These are phyloP conservation scores for Gilbertella persicaria DNA, from an alignment of 371 early-diverging fungal genomes.

Conservation along the genomic window DNA sequence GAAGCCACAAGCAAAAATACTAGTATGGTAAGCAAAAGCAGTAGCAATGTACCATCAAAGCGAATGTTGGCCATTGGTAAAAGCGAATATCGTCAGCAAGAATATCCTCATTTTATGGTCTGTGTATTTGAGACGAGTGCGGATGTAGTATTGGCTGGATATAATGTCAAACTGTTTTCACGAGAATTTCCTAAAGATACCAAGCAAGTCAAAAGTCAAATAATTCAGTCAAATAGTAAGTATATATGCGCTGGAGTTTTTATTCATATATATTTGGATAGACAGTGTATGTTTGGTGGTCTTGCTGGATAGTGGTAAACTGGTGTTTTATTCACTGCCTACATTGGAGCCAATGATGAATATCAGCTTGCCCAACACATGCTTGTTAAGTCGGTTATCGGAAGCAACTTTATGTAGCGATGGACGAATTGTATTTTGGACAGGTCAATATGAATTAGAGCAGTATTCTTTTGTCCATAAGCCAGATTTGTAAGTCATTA, in stretches of 20 bases:
- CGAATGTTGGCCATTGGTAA: slow-evolving; percentile 30
- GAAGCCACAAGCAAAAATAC: neutral
- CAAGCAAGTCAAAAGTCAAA: slow-evolving; percentile 23
- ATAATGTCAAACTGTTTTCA: slow-evolving; percentile 31
- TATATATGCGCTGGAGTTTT: neutral
- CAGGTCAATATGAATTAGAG: slow-evolving; percentile 44
- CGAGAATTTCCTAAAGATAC: slow-evolving; percentile 12
- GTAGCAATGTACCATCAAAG: slow-evolving; percentile 14
- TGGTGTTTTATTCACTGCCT: slow-evolving; percentile 34
- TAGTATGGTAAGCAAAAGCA: slow-evolving; percentile 8
- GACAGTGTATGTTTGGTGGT: slow-evolving; percentile 27
- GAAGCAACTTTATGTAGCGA: slow-evolving; percentile 44
- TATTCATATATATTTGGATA: slow-evolving; percentile 7
- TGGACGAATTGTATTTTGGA: slow-evolving; percentile 53
- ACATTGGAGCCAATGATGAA: slow-evolving; percentile 23
- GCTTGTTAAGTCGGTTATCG: slow-evolving; percentile 10
- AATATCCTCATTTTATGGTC: slow-evolving; percentile 39
- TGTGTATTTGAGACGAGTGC: slow-evolving; percentile 17
- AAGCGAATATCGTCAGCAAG: slow-evolving; percentile 34
- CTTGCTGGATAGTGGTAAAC: slow-evolving; percentile 24
- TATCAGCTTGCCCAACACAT: slow-evolving; percentile 8
- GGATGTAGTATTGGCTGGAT: slow-evolving; percentile 30
- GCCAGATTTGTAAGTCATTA: slow-evolving; percentile 36
- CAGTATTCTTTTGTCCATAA: slow-evolving; percentile 39
- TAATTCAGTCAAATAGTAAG: slow-evolving; percentile 26